Evolutionary conservation across 805 yeast genomes (phyloP), one percentile per base, ranked within the genome.

Genomic region (Candida morakotiae): DNA sequence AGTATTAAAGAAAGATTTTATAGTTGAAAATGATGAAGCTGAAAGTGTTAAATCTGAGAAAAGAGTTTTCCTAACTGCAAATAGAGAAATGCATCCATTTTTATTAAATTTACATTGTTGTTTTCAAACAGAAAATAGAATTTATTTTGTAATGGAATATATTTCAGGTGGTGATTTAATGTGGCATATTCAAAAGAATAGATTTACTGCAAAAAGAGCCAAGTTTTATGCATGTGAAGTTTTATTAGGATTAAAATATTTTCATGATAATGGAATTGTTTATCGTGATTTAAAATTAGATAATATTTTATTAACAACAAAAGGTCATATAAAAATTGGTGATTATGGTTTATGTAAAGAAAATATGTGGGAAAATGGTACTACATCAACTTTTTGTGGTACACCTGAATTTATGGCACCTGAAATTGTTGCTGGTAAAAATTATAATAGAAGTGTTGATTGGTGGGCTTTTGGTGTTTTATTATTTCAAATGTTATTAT

Each of bases 401-500:
- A 93, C 99, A 2, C 99, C 99, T 0, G 98, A 93, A 60, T 86
- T 93, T 49, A 93, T 93, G 96, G 99, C 98, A 1, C 99, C 99
- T 0, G 99, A 93, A 62, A 91, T 93, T 48, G 71, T 93, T 54
- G 81, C 87, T 46, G 98, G 93, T 38, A 95, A 89, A 60, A 84
- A 81, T 42, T 93, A 93, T 54, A 93, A 88, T 37, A 79, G 95
- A 54, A 84, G 93, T 27, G 98, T 93, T 38, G 99, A 93, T 64
- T 93, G 98, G 98, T 93, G 98, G 98, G 98, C 98, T 1, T 87
- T 89, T 70, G 99, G 99, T 40, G 98, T 93, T 20, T 71, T 93
- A 46, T 69, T 93, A 47, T 93, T 91, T 62, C 98, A 93, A 63
- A 93, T 93, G 99, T 70, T 93, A 40, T 71, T 93, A 41, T 93